A percentile compares a stretch with the other conserved stretches of the same genome.
phyloP scores from a whole-genome alignment of 805 yeast genomes.

The Naumovozyma baii region DNA sequence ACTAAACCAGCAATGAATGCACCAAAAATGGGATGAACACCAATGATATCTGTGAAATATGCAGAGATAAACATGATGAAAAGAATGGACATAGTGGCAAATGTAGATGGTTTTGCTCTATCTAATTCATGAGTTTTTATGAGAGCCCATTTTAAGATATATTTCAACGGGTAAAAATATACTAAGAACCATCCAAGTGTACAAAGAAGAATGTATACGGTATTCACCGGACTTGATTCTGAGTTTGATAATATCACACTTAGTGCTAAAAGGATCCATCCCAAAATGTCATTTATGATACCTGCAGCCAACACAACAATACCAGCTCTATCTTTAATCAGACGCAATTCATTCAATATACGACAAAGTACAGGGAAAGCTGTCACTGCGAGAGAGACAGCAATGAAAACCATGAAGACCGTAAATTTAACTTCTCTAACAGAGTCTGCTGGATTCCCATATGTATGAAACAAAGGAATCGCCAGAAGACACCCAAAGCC shows the following conservation, averaged over 20 bases:
- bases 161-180: constrained; percentile 47
- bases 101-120: constrained; percentile 52
- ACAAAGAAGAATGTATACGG: constrained; percentile 58
- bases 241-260: constrained; percentile 71
- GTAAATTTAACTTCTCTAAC: constrained; percentile 45
- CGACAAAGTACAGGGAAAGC: constrained; percentile 81
- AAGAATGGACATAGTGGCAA: constrained; percentile 47
- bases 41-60: constrained; percentile 73
- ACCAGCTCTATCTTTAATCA: constrained; percentile 65
- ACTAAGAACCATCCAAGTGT: constrained; percentile 62
- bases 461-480: constrained; percentile 53
- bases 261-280: constrained; percentile 73
- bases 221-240: constrained; percentile 48
- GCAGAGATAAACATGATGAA: constrained; percentile 54
- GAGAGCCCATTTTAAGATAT: constrained; percentile 37
- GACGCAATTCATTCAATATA: constrained; percentile 61
- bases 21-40: constrained; percentile 81
- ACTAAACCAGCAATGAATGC: constrained; percentile 71
- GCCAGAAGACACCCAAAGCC: constrained; percentile 70
- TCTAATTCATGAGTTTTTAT: constrained; percentile 45
- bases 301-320: constrained; percentile 74
- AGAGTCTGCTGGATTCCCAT: constrained; percentile 29
- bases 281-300: constrained; percentile 65
- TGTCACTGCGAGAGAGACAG: constrained; percentile 75
- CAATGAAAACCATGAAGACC: constrained; percentile 69